Evolutionary conservation across 805 yeast genomes (phyloP), one percentile per base, ranked within the genome.

Genomic region (Starmerella tilneyi): DNA sequence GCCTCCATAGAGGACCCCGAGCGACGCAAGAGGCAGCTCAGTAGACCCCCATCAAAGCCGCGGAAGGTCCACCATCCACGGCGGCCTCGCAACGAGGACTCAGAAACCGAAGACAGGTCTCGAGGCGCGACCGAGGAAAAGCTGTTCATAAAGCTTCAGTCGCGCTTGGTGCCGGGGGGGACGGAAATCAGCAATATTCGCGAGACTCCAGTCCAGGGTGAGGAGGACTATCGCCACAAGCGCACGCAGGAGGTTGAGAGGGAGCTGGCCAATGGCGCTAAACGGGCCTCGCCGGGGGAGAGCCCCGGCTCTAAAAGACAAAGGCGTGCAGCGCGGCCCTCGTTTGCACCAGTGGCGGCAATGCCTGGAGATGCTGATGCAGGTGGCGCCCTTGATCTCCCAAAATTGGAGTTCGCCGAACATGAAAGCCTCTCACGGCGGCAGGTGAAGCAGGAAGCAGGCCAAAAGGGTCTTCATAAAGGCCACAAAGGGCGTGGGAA

Each of bases 81-180:
- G 3, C n/a, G 9, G 20, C 13, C 22, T 16, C 31, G 12, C 15
- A 26, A 13, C 22, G 23, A n/a, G 19, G 41, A 36, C 16, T 16
- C 29, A 9, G 13, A 13, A 9, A 9, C 23, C 12, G 22, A 27
- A 3, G 21, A 30, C 19, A 7, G 9, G 31, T 13, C 23, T 16
- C n/a, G 24, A 16, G 27, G 37, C 19, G 30, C 39, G 4, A 31
- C 41, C 16, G 46, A 41, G 27, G 49, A 47, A 22, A 39, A 23
- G 34, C 47, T 47, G 26, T 44, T 29, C 26, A 16, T 46, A 4
- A 34, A 26, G n/a, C 28, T 46, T n/a, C 34, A 45, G 41, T 41
- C 43, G 20, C 46, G 21, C 51, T 58, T 43, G 62, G 60, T 26
- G 54, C 53, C 35, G 52, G 53, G 26, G 6, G 27, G 22, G 5